Evolutionary conservation across 805 yeast species (phyloP), one percentile per base, ranked within the genome.

Genomic region (Cephaloascus fragrans): DNA sequence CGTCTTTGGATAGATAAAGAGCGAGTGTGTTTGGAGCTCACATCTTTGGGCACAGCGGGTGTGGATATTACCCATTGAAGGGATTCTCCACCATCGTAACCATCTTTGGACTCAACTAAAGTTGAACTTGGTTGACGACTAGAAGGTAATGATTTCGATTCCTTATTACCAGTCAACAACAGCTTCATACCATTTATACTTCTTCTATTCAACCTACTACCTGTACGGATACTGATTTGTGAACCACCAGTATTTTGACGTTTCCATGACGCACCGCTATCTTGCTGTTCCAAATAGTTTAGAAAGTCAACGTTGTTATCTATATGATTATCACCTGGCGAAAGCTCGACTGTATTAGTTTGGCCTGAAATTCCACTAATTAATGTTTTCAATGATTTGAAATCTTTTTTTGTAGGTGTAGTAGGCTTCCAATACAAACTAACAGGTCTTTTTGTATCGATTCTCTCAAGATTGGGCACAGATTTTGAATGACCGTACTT

Each of bases 1-100:
- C 83, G 64, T 40, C 71, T 59, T 47, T 77, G 81, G 34, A 80
- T 77, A 2, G 69, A 61, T 15, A 54, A 39, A 34, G 59, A 58
- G 42, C 51, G 51, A 3, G 45, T 47, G 14, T 47, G 42, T 23
- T 23, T 23, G 4, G 31, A 15, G n/a, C 16, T 18, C 15, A 34
- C 16, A 14, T 14, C 3, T 32, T 37, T 18, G 6, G 28, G 12
- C 12, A 8, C 10, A 23, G 12, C 28, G 28, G 28, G 28, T 8
- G 28, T 23, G 12, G 28, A 23, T 23, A 23, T 8, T 23, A 23
- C 28, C 6, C 10, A 23, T 8, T 23, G 12, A 23, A 23, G 28
- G 6, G 28, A 23, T 12, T 6, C 10, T 6, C 28, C 28, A 23
- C 28, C 28, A 23, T 23, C 12, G 12, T 23, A 23, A 23, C 12